Base-by-base conservation (phyloP, 208 protist genomes). In the Herpetomonas samuelpessoai region DNA sequence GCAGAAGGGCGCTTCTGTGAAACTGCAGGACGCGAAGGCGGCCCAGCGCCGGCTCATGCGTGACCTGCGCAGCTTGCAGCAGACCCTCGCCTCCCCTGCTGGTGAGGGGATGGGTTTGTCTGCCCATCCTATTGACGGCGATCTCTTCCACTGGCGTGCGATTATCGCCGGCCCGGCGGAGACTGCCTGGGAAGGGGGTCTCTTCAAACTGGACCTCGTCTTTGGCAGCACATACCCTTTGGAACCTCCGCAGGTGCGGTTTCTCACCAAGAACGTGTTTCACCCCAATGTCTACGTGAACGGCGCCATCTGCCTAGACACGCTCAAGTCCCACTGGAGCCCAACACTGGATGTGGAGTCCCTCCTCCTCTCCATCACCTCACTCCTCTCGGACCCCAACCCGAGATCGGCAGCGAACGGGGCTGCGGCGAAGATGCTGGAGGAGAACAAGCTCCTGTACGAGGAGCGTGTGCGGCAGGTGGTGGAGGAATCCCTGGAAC, bases 221-320 rank as follows among this genome's bases (percentile, higher is more conserved):
- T 97, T 97, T 52, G 77, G 74, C 22, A 69, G 68, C n/a, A 79
- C 84, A 46, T 97, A 97, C 73, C 92, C 92, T 4, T 71, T 98
- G 62, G 97, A 98, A 49, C 84, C 99, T 44, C 99, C 99, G 7
- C 74, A 76, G 31, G 98, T 99, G 7, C 96, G 83, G 59, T 99
- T 99, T 76, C 57, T 98, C 21, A 99, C 98, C 1, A 79, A 78
- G 57, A 83, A 96, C 54, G 96, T 99, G 63, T 99, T 99, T 62
- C 99, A 99, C 73, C 99, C 99, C 16, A 99, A 99, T 73, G 97
- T 99, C n/a, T 99, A 99, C 74, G 76, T 88, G 7, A 88, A 98
- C 61, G 98, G 98, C 19, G 77, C 83, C 50, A 99, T 99, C 53
- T 99, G 99, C 86, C 84, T 99, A 28, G 98, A 99, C 77, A 99